Base-by-base conservation (phyloP, 1,139 yeast genomes). In the Diutina rugosa region DNA sequence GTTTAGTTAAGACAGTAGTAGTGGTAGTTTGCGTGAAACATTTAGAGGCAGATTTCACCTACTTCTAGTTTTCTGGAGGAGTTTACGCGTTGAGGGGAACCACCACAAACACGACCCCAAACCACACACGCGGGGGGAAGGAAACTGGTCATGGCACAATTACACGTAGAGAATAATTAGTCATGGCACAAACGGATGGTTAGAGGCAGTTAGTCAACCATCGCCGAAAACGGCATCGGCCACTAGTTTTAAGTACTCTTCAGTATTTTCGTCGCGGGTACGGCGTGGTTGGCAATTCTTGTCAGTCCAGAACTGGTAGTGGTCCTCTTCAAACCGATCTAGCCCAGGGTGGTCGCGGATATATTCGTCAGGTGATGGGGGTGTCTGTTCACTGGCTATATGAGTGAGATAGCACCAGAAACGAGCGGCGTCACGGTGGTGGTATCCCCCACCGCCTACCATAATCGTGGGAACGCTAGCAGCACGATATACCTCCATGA, bases 401-500 rank as follows among this genome's bases (percentile, higher is more conserved):
- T 71, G 77, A 0, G 90, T 83, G 10, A 84, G 61, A 63, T 75
- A 79, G 0, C 88, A 72, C 82, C 88, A 84, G 60, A 84, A 81
- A 58, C 87, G 76, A 0, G 91, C 84, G 29, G 82, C 76, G 59
- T 85, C 85, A 1, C 75, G 66, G 58, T 78, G 80, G 60, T 85
- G 81, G 64, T 87, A 87, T 0, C 95, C 95, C 0, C 95, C 95
- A 1, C 95, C 95, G 0, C 95, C 93, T 1, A 87, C 70, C 7
- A 87, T 60, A 56, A 87, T 63, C 0, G 67, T 60, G 58, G 82
- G 69, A 35, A 61, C 14, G 52, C 62, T 63, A 62, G 72, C 56
- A 3, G 53, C 32, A 1, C 65, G 61, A 2, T 82, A 56, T 0
- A 81, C 56, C 4, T 61, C 55, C 10, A 66, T 56, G 1, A 86